Base-by-base conservation (phyloP, 2,329 filamentous ascomycete genomes). In the Neofusicoccum cordaticola region DNA sequence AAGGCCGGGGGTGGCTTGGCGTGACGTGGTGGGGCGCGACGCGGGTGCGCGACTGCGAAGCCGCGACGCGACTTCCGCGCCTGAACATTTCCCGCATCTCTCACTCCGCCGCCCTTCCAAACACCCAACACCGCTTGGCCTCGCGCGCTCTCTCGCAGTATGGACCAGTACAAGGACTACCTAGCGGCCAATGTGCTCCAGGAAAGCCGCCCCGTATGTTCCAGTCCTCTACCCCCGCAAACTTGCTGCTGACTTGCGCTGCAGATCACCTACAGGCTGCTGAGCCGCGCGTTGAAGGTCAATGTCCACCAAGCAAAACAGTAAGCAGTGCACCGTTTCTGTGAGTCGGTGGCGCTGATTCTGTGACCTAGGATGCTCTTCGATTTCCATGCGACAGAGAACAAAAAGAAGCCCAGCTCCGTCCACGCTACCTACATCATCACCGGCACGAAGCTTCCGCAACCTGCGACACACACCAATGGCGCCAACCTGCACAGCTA, bases 351-450 rank as follows among this genome's bases (percentile, higher is more conserved):
- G 34, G 34, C 45, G 47, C 73, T 75, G 17, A 77, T 52, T 4
- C 1, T 5, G 65, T 68, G 19, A 2, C 39, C 1, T 42, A 96
- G 90, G 76, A 96, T 95, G 86, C 86, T 93, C 15, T 96, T 87
- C 77, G 91, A 96, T 37, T 98, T 96, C 70, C 87, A 97, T 75
- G 83, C 84, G 67, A 86, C 83, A 64, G 90, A 96, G 74, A 96
- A 93, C 76, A 83, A 81, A 63, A 91, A 90, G 76, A 90, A 88
- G 66, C 84, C 90, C 0, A 85, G 87, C 22, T 89, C 87, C 31
- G 82, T 97, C n/a, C 87, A 96, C 79, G 95, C 94, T 50, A 97
- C 93, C n/a, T 99, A 97, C 78, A 81, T 97, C 56, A 75, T 99
- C 51, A 90, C 88, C 58, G 95, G 94, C 44, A 85, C 81, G 22